Evolutionary conservation across 352 stramenopile species (phyloP), one percentile per base, ranked within the genome.

Genomic region (Phytopythium montanum): DNA sequence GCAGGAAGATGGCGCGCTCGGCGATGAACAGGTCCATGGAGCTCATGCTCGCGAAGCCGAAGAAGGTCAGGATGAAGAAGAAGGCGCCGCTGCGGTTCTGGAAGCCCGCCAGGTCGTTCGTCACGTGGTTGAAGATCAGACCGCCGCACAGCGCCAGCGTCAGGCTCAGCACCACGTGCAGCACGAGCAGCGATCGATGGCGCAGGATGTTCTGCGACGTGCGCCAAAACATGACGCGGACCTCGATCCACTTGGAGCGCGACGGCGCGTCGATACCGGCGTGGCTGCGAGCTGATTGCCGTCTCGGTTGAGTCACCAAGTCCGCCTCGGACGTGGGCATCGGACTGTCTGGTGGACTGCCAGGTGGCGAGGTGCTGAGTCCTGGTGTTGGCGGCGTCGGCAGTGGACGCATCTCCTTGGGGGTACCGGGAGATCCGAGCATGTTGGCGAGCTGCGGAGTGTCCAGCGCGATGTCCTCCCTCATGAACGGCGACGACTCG

Each of bases 21-120:
- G 70, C 59, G 50, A 92, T 90, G 54, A 94, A 94, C 8, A 91
- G 56, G 55, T 92, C 82, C 85, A 94, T 94, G 1, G 82, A 92
- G 60, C 85, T 92, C 70, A 94, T 80, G 52, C 78, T 92, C 0
- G 81, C 78, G 62, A 94, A 94, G 28, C 81, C 85, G 52, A 94
- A 94, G 53, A 94, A 92, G 16, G 82, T 94, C 59, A 94, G 65
- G 48, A 90, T 87, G 54, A 94, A 94, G 72, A 87, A 90, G 57
- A 94, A 94, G 21, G 85, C 82, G 34, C 82, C 85, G 52, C 79
- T 92, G 56, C 85, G 82, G 57, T 94, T 94, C 58, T 92, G 85
- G 62, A 94, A 94, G 2, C 85, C 85, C 34, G 85, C 85, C 19
- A 94, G 73, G 46, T 94, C 82, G 52, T 90, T 85, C 29, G 83